Conservation (phyloP, 805 yeast genomes). For the Candida germanica region DNA sequence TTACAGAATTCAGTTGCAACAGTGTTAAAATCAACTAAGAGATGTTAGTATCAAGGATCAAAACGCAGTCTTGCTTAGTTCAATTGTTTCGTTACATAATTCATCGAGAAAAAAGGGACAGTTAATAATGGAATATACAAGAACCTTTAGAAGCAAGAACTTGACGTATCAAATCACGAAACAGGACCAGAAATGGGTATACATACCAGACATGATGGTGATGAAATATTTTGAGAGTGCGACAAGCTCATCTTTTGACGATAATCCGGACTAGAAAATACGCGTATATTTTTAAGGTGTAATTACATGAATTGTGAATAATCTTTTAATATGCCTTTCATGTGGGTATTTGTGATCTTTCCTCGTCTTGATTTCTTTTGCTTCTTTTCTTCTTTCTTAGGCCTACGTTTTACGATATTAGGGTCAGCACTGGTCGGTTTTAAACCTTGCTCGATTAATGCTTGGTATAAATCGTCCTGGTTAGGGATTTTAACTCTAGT, state of each 20-base stretch:
- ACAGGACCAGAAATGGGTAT: too few relatives aligned
- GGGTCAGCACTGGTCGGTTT: slow-evolving; percentile 99
- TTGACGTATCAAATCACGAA: too few relatives aligned
- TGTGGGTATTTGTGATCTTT: slow-evolving; percentile 92
- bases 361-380: slow-evolving; percentile 91
- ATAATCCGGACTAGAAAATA: not conserved
- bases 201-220: slow-evolving; percentile 28
- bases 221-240: not conserved
- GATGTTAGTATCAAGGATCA: slow-evolving; percentile 4
- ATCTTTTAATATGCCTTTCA: slow-evolving; percentile 93
- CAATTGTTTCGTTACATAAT: too few relatives aligned
- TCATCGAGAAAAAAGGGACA: too few relatives aligned
- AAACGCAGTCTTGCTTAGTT: too few relatives aligned
- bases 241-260: not conserved
- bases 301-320: slow-evolving; percentile 41
- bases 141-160: too few relatives aligned
- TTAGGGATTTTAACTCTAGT: slow-evolving; percentile 73
- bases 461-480: slow-evolving; percentile 74
- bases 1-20: slow-evolving; percentile 78
- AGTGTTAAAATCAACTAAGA: slow-evolving; percentile 41
- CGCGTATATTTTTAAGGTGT: not conserved
- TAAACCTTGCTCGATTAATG: slow-evolving; percentile 76
- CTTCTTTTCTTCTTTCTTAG: slow-evolving; percentile 59
- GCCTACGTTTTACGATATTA: slow-evolving; percentile 73
- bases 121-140: too few relatives aligned